Percentiles rank a stretch among this genome's conserved stretches.
These are phyloP conservation scores for Monilinia laxa DNA, from an alignment of 2,329 filamentous ascomycete species.

Conservation along the genomic window DNA sequence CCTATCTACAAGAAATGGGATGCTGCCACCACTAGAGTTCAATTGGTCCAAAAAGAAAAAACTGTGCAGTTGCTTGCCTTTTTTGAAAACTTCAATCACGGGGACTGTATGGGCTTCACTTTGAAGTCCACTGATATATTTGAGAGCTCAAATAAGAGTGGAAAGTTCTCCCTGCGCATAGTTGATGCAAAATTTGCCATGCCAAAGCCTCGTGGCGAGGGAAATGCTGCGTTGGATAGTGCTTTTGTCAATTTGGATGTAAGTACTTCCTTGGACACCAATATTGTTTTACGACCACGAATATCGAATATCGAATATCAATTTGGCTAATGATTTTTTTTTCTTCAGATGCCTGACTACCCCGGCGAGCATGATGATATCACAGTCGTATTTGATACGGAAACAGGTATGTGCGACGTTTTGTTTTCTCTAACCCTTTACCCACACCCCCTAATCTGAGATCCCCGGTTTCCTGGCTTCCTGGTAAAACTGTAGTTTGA, in stretches of 20 bases:
- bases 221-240: conserved; percentile 56
- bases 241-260: conserved; percentile 78
- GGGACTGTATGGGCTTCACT: conserved; percentile 84
- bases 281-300: not conserved
- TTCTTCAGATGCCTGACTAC: conserved; percentile 67
- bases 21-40: conserved; percentile 73
- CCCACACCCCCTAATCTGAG: not conserved
- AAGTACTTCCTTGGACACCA: not conserved
- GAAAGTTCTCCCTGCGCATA: conserved; percentile 72
- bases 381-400: conserved; percentile 77
- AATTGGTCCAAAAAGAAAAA: conserved; percentile 75
- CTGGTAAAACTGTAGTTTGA: not conserved
- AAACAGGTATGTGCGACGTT: conserved; percentile 45
- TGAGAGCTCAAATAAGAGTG: conserved; percentile 63
- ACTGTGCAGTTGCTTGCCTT: conserved; percentile 78
- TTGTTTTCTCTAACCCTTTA: not conserved
- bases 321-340: conserved; percentile 1
- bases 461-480: not conserved
- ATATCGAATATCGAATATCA: not conserved
- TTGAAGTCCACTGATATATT: conserved; percentile 83
- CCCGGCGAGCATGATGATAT: conserved; percentile 93
- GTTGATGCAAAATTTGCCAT: conserved; percentile 90
- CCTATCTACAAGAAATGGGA: conserved; percentile 96
- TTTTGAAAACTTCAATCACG: conserved; percentile 84
- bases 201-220: conserved; percentile 56